Conservation (phyloP, 495 filamentous ascomycete species). For the Xylaria telfairii region DNA sequence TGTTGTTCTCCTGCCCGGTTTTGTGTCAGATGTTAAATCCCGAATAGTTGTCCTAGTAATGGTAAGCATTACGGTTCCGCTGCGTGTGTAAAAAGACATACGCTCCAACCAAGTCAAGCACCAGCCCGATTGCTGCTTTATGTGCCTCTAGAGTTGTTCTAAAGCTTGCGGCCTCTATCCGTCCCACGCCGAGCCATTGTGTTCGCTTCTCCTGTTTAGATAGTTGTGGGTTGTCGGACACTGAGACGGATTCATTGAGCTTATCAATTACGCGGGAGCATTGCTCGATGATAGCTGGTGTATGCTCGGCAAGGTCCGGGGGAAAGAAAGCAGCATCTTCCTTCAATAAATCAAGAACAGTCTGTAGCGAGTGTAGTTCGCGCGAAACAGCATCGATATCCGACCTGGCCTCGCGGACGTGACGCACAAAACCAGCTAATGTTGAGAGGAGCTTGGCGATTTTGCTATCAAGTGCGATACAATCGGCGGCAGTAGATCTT, state of each 20-base stretch:
- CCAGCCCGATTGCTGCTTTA: constrained; percentile 47
- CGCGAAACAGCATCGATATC: constrained; percentile 54
- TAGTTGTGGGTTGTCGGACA: constrained; percentile 37
- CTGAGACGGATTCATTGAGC: constrained; percentile 41
- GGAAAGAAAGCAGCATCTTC: constrained; percentile 52
- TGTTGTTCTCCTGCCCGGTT: constrained; percentile 31
- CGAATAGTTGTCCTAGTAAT: constrained; percentile 38
- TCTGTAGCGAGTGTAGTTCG: constrained; percentile 56
- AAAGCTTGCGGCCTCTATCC: constrained; percentile 43
- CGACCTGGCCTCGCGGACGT: constrained; percentile 53
- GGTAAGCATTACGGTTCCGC: constrained; percentile 20
- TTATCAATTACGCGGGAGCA: constrained; percentile 45
- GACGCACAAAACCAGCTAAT: constrained; percentile 48
- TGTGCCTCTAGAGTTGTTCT: constrained; percentile 46
- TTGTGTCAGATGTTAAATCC: constrained; percentile 31
- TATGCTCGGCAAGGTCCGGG: constrained; percentile 42
- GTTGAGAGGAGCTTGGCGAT: constrained; percentile 40
- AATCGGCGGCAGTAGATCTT: constrained; percentile 51
- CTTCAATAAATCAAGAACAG: constrained; percentile 49
- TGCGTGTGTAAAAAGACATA: constrained; percentile 27
- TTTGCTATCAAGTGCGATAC: constrained; percentile 45
- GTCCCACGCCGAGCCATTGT: constrained; percentile 45
- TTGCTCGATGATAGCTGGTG: constrained; percentile 42
- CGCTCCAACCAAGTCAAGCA: constrained; percentile 50
- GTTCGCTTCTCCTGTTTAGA: constrained; percentile 48